A percentile compares a stretch with the other conserved stretches of the same genome.
These are phyloP conservation scores for Hypoxylon subgilvum DNA, from an alignment of 495 filamentous ascomycete species.

Conservation along the genomic window DNA sequence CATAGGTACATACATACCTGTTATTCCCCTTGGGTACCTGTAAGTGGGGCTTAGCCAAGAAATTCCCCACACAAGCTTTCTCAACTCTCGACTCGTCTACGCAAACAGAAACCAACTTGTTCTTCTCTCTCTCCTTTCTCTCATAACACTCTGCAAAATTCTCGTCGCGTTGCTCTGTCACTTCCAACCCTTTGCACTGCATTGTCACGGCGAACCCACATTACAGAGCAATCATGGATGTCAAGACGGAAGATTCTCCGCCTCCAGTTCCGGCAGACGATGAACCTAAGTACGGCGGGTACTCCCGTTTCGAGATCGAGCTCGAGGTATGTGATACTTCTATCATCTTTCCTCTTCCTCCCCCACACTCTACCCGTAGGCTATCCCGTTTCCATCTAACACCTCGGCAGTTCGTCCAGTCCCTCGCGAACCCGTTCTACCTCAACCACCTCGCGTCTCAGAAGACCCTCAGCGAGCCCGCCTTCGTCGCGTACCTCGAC, in stretches of 20 bases:
- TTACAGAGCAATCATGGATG: conserved; percentile 12
- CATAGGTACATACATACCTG: no score
- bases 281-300: conserved; percentile 66
- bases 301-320: conserved; percentile 74
- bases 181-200: no score
- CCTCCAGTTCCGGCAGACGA: conserved; percentile 32
- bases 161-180: no score
- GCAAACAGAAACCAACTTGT: no score
- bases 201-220: not conserved
- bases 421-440: conserved; percentile 84
- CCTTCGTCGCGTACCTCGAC: conserved; percentile 78
- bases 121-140: no score
- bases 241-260: conserved; percentile 37
- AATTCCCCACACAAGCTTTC: no score
- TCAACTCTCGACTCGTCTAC: no score
- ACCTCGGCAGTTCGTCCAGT: conserved; percentile 73
- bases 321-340: conserved; percentile 60
- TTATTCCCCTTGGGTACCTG: no score
- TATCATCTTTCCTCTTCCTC: not conserved
- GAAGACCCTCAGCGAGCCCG: conserved; percentile 64
- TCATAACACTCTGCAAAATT: no score
- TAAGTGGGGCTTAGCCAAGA: no score
- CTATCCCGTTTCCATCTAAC: not conserved
- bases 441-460: conserved; percentile 80
- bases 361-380: conserved; percentile 35